A percentile compares a stretch with the other conserved stretches of the same genome.
phyloP scores from a whole-genome alignment of 805 yeast genomes.

The Candida tallmaniae region DNA sequence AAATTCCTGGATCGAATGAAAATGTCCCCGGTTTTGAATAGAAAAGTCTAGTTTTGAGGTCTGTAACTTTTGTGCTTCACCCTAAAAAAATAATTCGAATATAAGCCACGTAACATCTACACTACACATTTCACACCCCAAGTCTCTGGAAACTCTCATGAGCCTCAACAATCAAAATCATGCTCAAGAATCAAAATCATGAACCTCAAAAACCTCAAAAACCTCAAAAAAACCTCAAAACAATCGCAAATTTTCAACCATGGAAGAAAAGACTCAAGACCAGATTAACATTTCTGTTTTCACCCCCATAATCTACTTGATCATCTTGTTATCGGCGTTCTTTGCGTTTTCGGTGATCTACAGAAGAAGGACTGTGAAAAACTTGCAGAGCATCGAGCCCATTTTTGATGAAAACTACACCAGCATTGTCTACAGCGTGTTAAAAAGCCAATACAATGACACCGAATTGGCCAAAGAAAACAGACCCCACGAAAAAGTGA shows the following conservation, averaged over 20 bases:
- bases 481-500: conserved; percentile 71
- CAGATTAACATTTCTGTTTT: conserved; percentile 33
- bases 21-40: too few relatives aligned
- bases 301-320: conserved; percentile 76
- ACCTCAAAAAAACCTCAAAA: background rate
- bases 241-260: conserved; percentile 1
- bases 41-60: too few relatives aligned
- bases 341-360: conserved; percentile 66
- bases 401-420: conserved; percentile 69
- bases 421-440: conserved; percentile 55
- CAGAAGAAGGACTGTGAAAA: conserved; percentile 50
- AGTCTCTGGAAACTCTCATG: too few relatives aligned
- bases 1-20: too few relatives aligned
- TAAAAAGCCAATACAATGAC: conserved; percentile 45
- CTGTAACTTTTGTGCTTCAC: too few relatives aligned
- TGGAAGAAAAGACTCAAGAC: conserved; percentile 17
- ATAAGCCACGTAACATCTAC: too few relatives aligned
- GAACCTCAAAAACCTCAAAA: too few relatives aligned
- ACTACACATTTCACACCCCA: too few relatives aligned
- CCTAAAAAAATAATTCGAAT: too few relatives aligned
- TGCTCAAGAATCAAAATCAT: too few relatives aligned
- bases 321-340: conserved; percentile 61
- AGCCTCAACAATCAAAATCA: too few relatives aligned
- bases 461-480: conserved; percentile 33
- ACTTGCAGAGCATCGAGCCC: conserved; percentile 59